Evolutionary conservation across 148 eudicot species (phyloP).

Genomic region (Drosera capensis): DNA sequence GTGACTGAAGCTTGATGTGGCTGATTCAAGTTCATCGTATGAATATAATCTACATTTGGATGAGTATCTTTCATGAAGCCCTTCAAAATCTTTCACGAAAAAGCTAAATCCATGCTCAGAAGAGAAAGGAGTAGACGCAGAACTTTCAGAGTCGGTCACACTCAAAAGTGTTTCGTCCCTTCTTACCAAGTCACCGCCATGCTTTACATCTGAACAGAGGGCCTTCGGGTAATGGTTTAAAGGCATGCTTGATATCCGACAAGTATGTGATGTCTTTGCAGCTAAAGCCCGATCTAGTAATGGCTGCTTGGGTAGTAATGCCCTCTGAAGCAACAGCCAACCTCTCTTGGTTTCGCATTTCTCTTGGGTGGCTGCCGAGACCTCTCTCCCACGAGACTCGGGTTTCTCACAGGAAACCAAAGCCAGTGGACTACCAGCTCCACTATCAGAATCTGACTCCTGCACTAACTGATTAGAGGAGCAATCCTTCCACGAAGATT

Average conservation of each 20-base stretch:
- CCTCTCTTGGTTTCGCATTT: conserved; percentile 30
- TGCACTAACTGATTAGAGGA: conserved; percentile 15
- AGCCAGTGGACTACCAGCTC: conserved; percentile 41
- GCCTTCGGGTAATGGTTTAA: conserved; percentile 17
- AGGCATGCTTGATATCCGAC: conserved; percentile 15
- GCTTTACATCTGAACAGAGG: conserved; percentile 24
- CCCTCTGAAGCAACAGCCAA: conserved; percentile 50
- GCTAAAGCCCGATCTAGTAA: conserved; percentile 12
- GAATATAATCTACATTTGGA: conserved; percentile 68
- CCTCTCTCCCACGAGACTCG: conserved; percentile 23
- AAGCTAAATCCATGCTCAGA: conserved; percentile 16
- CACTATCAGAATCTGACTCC: conserved; percentile 13
- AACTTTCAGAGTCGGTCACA: too few relatives aligned
- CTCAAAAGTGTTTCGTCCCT: too few relatives aligned
- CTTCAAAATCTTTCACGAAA: conserved; percentile 44
- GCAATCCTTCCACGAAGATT: conserved; percentile 22
- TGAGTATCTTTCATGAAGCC: conserved; percentile 53
- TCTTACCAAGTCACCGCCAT: conserved; percentile 23
- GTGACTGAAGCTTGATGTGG: conserved; percentile 48
- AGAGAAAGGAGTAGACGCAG: conserved; percentile 21
- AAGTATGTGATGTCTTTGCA: conserved; percentile 14
- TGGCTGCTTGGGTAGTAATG: conserved; percentile 14
- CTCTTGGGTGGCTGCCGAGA: conserved; percentile 17
- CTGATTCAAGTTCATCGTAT: conserved; percentile 46
- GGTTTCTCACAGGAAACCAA: conserved; percentile 39